Conservation (phyloP, 2,329 filamentous ascomycete genomes). For the Podosphaera fusca region DNA sequence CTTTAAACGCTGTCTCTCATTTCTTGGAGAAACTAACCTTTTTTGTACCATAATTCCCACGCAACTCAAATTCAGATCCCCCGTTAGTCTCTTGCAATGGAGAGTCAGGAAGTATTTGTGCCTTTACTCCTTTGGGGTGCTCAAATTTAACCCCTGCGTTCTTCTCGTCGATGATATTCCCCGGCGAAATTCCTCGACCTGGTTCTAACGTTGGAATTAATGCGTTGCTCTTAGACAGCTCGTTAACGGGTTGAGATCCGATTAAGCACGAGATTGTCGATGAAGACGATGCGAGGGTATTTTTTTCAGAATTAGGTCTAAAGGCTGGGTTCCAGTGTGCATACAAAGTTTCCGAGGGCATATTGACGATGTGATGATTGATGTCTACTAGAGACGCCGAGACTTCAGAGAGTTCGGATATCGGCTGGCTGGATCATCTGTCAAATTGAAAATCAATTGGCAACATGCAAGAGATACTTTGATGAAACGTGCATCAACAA, state of each 20-base stretch:
- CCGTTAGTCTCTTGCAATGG: neutral
- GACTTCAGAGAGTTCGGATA: neutral
- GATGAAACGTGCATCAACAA: neutral
- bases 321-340: constrained; percentile 28
- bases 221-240: neutral
- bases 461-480: neutral
- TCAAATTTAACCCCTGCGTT: neutral
- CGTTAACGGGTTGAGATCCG: neutral
- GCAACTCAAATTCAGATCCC: neutral
- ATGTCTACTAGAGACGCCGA: neutral
- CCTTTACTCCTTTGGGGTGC: neutral
- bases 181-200: neutral
- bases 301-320: constrained; percentile 22
- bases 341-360: constrained; percentile 22
- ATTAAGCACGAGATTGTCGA: neutral
- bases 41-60: neutral
- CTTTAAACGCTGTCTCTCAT: neutral
- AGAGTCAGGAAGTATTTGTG: neutral
- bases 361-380: constrained; percentile 9
- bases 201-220: neutral
- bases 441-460: neutral
- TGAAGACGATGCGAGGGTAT: constrained; percentile 6
- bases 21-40: neutral
- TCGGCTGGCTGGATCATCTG: neutral
- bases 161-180: neutral